phyloP scores from a whole-genome alignment of 805 yeast species.

The Wickerhamiella vanderwaltii region DNA sequence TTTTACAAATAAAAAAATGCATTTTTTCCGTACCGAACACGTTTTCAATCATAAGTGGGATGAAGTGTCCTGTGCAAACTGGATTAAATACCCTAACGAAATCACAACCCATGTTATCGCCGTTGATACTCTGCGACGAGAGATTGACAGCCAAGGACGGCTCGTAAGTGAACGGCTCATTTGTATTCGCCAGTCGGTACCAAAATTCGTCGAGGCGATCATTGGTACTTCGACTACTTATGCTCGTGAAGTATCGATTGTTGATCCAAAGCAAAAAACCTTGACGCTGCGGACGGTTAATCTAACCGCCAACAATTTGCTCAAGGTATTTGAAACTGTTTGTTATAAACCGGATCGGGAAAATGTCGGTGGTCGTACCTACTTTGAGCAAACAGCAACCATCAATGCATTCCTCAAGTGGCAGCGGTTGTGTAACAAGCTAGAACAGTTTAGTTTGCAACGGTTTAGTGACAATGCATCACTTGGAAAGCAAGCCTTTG shows the following conservation, averaged over 20 bases:
- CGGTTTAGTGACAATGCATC: conserved; percentile 80
- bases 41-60: conserved; percentile 81
- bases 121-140: conserved; percentile 76
- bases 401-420: conserved; percentile 75
- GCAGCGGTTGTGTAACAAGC: conserved; percentile 56
- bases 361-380: conserved; percentile 43
- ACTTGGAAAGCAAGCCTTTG: conserved; percentile 76
- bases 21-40: conserved; percentile 59
- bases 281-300: conserved; percentile 76
- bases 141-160: conserved; percentile 40
- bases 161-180: conserved; percentile 76
- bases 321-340: conserved; percentile 82
- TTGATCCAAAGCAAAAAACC: conserved; percentile 52
- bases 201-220: conserved; percentile 60
- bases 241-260: conserved; percentile 80
- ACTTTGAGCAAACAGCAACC: conserved; percentile 71
- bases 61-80: conserved; percentile 87
- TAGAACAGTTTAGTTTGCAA: conserved; percentile 87
- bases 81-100: conserved; percentile 96
- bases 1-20: too few relatives aligned
- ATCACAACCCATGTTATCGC: conserved; percentile 84
- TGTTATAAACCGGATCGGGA: conserved; percentile 43
- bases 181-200: conserved; percentile 78
- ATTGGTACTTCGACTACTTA: conserved; percentile 60
- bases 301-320: conserved; percentile 62